Base-by-base conservation (phyloP, 257 asterid genomes). In the Gardenia jasminoides region DNA sequence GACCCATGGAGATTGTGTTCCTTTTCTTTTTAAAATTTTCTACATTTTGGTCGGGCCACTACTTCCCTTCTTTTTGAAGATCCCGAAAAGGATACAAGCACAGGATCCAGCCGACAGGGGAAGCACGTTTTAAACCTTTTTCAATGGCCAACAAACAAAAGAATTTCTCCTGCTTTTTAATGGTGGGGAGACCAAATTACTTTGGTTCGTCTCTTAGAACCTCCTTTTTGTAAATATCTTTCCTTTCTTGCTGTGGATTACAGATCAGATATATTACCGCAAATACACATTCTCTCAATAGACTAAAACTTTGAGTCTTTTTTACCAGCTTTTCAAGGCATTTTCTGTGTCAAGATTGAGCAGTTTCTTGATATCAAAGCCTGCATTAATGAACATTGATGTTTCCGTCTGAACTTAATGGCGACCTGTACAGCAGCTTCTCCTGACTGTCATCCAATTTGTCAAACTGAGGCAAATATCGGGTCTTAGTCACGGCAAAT, bases 31-130 rank as follows among this genome's bases (percentile, higher is more conserved):
- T 10, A 3, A 62, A 59, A 44, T 76, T 61, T 62, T 2, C 62
- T 28, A 69, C 48, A 50, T n/a, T 44, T 30, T 3, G 47, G 79
- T 64, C 72, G 72, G 79, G 47, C 4, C 28, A 44, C 79, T 76
- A n/a, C n/a, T n/a, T n/a, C n/a, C n/a, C 64, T 3, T 0, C 20
- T 12, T 46, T 76, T 76, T 76, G 79, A 76, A 30, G 79, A 76
- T 76, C 79, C 79, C 79, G 33, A 76, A 76, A 47, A 44, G n/a
- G 64, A 76, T 76, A 61, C 75, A 20, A 74, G 3, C 12, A 59
- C 41, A 39, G 26, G 39, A 65, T 61, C 20, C 61, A 19, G 79
- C 79, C 79, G 79, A 61, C 79, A 75, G 67, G 79, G 59, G 58
- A 59, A 59, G 28, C 79, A 59, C 70, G 79, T 61, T 76, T 75